These are phyloP conservation scores for Scheffersomyces titani DNA, from an alignment of 1,139 yeast species.

Conservation along the genomic window DNA sequence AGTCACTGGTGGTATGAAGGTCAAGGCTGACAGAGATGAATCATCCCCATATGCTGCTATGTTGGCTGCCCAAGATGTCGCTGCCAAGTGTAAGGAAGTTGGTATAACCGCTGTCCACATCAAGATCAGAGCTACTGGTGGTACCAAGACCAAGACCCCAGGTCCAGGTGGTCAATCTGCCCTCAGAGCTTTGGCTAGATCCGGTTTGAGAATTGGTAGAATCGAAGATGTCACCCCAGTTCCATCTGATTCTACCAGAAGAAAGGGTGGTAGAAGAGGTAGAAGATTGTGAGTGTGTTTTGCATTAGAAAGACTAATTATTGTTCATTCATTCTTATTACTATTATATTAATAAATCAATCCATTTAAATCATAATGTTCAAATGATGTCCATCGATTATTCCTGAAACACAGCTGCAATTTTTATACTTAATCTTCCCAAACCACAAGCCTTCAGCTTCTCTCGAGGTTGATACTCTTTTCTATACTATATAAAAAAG, in stretches of 20 bases:
- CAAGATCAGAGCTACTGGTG: conserved; percentile 99
- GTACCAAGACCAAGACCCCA: conserved; percentile 99
- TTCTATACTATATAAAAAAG: background rate
- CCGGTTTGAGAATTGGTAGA: conserved; percentile 99
- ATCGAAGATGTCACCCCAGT: conserved; percentile 99
- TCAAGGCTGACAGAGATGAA: conserved; percentile 99
- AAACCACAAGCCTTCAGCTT: background rate
- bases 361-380: conserved; percentile 2
- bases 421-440: background rate
- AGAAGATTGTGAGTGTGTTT: conserved; percentile 83
- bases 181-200: conserved; percentile 99
- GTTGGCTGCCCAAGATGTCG: conserved; percentile 99
- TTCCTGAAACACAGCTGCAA: background rate
- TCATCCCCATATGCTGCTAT: conserved; percentile 99
- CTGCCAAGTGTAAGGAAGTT: conserved; percentile 98
- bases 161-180: conserved; percentile 99
- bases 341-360: conserved; percentile 36
- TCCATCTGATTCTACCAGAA: conserved; percentile 99
- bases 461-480: background rate
- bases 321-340: conserved; percentile 11
- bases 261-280: conserved; percentile 99
- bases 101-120: conserved; percentile 99
- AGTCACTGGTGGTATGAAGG: conserved; percentile 99
- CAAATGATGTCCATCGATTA: background rate
- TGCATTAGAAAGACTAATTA: background rate